These are phyloP conservation scores for Fusarium ramigenum DNA, from an alignment of 2,329 filamentous ascomycete genomes.

Conservation along the genomic window DNA sequence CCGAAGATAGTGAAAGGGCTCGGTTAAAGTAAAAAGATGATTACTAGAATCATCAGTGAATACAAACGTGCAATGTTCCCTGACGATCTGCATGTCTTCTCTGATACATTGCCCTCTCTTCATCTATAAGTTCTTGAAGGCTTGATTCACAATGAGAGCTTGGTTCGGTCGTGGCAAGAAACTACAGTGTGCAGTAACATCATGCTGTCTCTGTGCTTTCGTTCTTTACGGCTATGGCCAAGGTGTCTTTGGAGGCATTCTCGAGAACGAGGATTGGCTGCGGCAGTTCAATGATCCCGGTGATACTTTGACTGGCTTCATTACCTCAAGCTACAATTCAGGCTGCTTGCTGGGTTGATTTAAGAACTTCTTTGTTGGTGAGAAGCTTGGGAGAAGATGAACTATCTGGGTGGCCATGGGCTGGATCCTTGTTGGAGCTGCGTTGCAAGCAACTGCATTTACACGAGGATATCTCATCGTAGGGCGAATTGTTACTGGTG, in stretches of 20 bases:
- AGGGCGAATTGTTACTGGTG: slow-evolving; percentile 57
- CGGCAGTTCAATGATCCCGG: slow-evolving; percentile 40
- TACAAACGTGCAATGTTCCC: not conserved
- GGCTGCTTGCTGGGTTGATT: slow-evolving; percentile 56
- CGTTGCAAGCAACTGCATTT: slow-evolving; percentile 62
- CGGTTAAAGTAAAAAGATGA: not conserved
- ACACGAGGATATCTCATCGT: slow-evolving; percentile 53
- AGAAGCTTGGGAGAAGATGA: slow-evolving; percentile 47
- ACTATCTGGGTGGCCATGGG: slow-evolving; percentile 64
- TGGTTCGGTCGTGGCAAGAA: slow-evolving; percentile 40
- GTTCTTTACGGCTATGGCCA: slow-evolving; percentile 57
- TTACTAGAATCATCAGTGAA: not conserved
- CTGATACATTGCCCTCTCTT: accelerated
- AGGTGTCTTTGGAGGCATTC: slow-evolving; percentile 58
- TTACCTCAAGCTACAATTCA: slow-evolving; percentile 50
- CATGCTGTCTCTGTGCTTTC: slow-evolving; percentile 40
- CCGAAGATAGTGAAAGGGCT: not conserved
- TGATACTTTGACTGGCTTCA: slow-evolving; percentile 43
- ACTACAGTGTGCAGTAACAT: slow-evolving; percentile 34
- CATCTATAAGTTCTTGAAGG: not conserved
- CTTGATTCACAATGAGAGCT: slow-evolving; percentile 8
- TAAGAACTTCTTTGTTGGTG: slow-evolving; percentile 42
- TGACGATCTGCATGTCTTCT: accelerated
- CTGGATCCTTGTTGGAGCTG: slow-evolving; percentile 67
- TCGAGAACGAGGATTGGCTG: slow-evolving; percentile 57